Base-by-base conservation (phyloP, 352 stramenopile species). In the Pythium scleroteichum region DNA sequence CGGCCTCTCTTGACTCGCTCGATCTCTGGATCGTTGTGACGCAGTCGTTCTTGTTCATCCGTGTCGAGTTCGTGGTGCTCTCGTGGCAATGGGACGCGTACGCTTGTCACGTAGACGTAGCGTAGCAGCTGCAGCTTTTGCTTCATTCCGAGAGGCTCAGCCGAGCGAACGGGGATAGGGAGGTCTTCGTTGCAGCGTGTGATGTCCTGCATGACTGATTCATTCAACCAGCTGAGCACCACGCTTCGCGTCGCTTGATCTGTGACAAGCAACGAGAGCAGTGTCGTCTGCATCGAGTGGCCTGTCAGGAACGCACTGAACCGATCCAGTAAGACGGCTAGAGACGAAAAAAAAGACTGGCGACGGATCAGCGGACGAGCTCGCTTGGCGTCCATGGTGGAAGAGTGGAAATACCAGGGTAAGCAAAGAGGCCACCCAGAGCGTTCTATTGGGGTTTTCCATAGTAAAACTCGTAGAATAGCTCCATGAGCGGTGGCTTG, bases 401-500 rank as follows among this genome's bases (percentile, higher is more conserved):
- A 20, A 42, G 45, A 50, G 19, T 19, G 23, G n/a, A n/a, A n/a
- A n/a, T n/a, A n/a, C n/a, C n/a, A n/a, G n/a, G 10, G 29, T 5
- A 35, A 35, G 29, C 29, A 0, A 51, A 35, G 44, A 19, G 44
- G 16, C 24, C 8, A 27, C 24, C 29, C 10, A 42, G 27, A 24
- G 55, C 27, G 23, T 67, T 62, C 45, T 67, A 67, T 67, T 67
- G 29, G 22, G 53, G 53, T 33, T 32, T 8, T 17, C 72, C 74
- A 66, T 93, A 93, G 71, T 90, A 95, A 53, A 73, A 95, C 59
- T 88, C 77, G 62, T 92, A 89, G 61, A 93, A 92, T 20, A 88
- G 59, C 20, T 93, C 82, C 86, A 95, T 92, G 42, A 93, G 71
- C 22, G 82, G 85, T 24, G 82, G 82, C 62, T 92, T 93, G 54